Percentiles rank a stretch among this genome's conserved stretches.
phyloP scores from a whole-genome alignment of 257 asterid genomes.

The Asclepias syriaca region DNA sequence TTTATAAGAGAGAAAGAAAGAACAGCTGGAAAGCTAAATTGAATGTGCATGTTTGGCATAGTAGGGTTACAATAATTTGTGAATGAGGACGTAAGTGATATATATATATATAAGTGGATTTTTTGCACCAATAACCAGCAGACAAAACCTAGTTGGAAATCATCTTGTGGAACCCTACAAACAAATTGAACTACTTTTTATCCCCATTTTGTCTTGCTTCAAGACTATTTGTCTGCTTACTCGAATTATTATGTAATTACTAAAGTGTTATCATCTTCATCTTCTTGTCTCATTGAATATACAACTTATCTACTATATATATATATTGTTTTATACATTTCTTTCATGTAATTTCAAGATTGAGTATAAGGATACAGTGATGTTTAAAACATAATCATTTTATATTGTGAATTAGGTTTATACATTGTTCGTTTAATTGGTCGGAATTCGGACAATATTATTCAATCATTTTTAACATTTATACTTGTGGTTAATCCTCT shows the following conservation, averaged over 20 bases:
- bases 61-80: slow-evolving; percentile 5
- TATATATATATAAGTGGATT: background rate
- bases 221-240: background rate
- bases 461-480: too few species aligned
- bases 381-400: too few species aligned
- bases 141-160: background rate
- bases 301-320: background rate
- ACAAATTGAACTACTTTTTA: background rate
- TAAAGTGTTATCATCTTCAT: background rate
- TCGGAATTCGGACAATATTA: too few species aligned
- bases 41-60: background rate
- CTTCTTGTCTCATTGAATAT: background rate
- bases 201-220: slow-evolving; percentile 3
- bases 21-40: slow-evolving; percentile 4
- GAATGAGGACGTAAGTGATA: background rate
- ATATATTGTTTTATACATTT: background rate
- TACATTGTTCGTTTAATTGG: too few species aligned
- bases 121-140: background rate
- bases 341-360: background rate
- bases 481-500: background rate
- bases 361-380: too few species aligned
- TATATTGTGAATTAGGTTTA: too few species aligned
- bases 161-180: background rate
- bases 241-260: background rate
- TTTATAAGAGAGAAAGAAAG: background rate